Conservation (phyloP, 2,329 filamentous ascomycete species). For the Myrmaecium sp. region DNA sequence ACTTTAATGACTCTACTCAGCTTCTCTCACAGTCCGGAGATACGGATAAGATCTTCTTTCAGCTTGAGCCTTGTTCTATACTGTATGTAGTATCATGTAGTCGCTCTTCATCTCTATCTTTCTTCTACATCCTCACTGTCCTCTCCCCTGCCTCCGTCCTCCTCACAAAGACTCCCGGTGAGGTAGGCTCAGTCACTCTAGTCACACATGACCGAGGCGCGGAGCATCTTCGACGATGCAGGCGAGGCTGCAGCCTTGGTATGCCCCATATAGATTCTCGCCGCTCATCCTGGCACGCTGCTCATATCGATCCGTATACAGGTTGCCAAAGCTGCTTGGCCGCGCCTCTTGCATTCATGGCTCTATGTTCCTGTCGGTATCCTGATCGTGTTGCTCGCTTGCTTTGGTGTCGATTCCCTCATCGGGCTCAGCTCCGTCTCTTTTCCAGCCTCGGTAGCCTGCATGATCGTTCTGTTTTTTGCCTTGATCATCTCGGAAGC, state of each 20-base stretch:
- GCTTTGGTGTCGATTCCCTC: constrained; percentile 24
- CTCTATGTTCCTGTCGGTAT: constrained; percentile 32
- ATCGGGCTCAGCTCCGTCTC: constrained; percentile 31
- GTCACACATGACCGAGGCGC: no score
- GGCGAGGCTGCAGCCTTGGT: background rate
- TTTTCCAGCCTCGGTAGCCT: constrained; percentile 44
- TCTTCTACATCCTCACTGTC: no score
- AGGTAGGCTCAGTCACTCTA: no score
- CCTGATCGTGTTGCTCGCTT: constrained; percentile 21
- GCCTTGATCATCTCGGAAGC: constrained; percentile 31
- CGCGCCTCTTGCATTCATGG: constrained; percentile 25
- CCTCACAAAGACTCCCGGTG: no score
- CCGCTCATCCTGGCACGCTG: background rate
- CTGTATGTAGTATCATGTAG: no score
- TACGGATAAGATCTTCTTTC: no score
- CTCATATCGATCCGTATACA: constrained; percentile 3
- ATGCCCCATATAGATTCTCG: constrained; percentile 1
- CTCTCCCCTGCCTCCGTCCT: no score
- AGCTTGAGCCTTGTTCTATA: no score
- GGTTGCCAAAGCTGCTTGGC: constrained; percentile 1
- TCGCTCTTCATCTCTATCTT: no score
- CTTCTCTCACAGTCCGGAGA: no score
- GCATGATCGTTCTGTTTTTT: constrained; percentile 37
- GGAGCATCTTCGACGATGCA: background rate
- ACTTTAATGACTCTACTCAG: no score